Evolutionary conservation across 345 rosid genomes (phyloP).

Genomic region (Clausena lansium): DNA sequence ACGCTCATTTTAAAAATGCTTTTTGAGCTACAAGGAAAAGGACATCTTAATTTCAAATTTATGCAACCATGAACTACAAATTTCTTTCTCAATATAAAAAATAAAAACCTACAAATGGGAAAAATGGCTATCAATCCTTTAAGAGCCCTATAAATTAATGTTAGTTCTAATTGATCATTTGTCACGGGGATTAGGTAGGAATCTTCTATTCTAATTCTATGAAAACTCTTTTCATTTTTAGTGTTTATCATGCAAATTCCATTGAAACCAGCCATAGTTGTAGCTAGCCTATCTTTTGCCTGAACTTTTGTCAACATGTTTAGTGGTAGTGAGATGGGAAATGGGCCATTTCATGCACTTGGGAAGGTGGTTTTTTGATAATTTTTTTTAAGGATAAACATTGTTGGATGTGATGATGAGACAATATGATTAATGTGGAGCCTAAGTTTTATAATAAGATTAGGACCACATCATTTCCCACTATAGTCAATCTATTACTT

Average conservation of each 20-base stretch:
- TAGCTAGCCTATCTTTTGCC: conserved; percentile 16
- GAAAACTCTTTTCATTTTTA: no score
- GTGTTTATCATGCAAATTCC: not conserved
- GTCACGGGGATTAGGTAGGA: not conserved
- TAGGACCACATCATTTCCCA: conserved; percentile 38
- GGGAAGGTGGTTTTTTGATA: conserved; percentile 5
- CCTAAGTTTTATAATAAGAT: conserved; percentile 19
- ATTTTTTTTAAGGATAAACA: conserved; percentile 22
- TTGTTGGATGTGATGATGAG: conserved; percentile 42
- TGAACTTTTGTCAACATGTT: conserved; percentile 35
- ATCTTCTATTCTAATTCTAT: not conserved
- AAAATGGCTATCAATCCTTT: not conserved
- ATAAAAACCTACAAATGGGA: no score
- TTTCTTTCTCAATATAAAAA: not conserved
- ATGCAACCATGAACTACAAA: not conserved
- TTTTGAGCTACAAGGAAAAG: not conserved
- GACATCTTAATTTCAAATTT: not conserved
- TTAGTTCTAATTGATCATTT: not conserved
- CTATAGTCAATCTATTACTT: not conserved
- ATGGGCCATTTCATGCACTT: conserved; percentile 30
- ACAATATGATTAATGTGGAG: conserved; percentile 51
- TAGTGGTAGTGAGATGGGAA: conserved; percentile 21
- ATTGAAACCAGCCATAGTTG: conserved; percentile 3
- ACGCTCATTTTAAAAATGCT: no score
- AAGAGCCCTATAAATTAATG: not conserved